Base-by-base conservation (phyloP, 768 basidiomycete genomes). In the Suillus lakei region DNA sequence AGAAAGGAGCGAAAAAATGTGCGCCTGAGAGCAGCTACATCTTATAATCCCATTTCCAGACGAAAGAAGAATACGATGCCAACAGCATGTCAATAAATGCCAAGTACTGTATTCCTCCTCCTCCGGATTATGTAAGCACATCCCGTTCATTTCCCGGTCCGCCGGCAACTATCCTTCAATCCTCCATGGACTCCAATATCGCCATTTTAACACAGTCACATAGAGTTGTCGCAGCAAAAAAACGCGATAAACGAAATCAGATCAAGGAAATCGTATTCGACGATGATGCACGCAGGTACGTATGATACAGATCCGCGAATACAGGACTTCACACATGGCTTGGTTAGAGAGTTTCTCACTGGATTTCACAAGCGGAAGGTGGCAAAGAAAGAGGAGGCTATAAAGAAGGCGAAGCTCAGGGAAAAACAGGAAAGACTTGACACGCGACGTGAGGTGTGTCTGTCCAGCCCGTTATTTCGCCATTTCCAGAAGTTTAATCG, bases 291-390 rank as follows among this genome's bases (percentile, higher is more conserved):
- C 83, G 95, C 70, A 86, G 87, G 95, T 92, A 60, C 44, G 80
- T 77, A 54, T 59, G 21, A 5, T 59, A 59, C 39, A 59, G 58
- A 59, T 41, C 5, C 41, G 41, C 58, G 26, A 30, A 30, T 41
- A 26, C 12, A 41, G 3, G 58, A 21, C 39, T 59, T 43, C 54
- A 39, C 26, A 15, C 64, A 61, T 55, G 58, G 26, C 58, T 39
- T 39, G 23, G 28, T 39, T 71, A 96, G 95, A 73, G 91, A 96
- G 65, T 98, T 92, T 78, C 80, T 98, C 74, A 96, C 95, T 21
- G 96, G 96, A 32, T 98, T 98, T 76, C 91, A 92, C 76, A 96
- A 96, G 78, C 88, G 96, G 70, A 98, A 97, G 78, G 78, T 95
- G 60, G 90, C 88, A 66, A 93, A 91, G 75, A 85, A 88, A 68